Evolutionary conservation across 768 basidiomycete species (phyloP), one percentile per base, ranked within the genome.

Genomic region (Lactarius trivialis): DNA sequence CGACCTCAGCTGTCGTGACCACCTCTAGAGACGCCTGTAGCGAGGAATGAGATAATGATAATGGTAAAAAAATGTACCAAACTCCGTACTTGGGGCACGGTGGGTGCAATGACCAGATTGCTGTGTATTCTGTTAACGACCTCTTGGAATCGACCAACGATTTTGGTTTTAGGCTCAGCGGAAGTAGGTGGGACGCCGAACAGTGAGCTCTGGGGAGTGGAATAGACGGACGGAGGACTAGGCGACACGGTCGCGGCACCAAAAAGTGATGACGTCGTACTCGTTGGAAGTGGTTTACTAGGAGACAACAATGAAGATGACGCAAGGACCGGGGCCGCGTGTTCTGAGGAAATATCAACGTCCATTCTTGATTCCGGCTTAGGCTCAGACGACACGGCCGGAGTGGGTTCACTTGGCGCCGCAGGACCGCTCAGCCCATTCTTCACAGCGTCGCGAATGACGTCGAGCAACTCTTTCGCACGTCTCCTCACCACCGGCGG

Each of bases 111-210:
- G 5, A 82, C 78, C 28, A 92, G 75, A 21, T 81, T 79, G 57
- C 80, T 79, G 68, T 91, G 87, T 56, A 92, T 90, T 63, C 78
- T 82, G n/a, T 79, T 73, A 28, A 88, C 77, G 17, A 89, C 73
- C 21, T 81, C 81, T 34, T 76, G 72, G 69, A 88, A 86, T 36
- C 72, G 74, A 61, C 17, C 26, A 5, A 2, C 0, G 3, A n/a
- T 17, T 30, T 37, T 45, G 52, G 21, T 4, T 34, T 32, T 58
- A 32, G 56, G 15, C 1, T 5, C 11, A 1, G 33, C 34, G 43
- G 54, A 28, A 11, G 55, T 59, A 58, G 51, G 32, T 60, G 53
- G 53, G 53, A 45, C 39, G 3, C 69, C 68, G 24, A 86, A 82
- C 56, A 86, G 71, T 12, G 77, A 68, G 71, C 81, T 84, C 48